These are phyloP conservation scores for Colletotrichum sp. DNA, from an alignment of 2,329 filamentous ascomycete genomes.

Conservation along the genomic window DNA sequence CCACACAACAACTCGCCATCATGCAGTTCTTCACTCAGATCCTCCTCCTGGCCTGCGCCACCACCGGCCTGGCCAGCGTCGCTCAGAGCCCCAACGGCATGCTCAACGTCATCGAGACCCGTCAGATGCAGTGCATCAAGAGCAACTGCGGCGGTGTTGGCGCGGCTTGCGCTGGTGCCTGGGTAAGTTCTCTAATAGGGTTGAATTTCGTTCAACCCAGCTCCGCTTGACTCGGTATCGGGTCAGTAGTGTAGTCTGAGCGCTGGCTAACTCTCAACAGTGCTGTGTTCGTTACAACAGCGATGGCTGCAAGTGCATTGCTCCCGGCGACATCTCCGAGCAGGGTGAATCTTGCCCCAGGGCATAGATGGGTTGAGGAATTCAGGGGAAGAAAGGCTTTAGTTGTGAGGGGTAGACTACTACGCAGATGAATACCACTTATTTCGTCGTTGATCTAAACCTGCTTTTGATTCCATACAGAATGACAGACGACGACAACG, in stretches of 20 bases:
- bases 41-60: background rate
- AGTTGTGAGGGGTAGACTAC: background rate
- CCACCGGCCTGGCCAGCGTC: background rate
- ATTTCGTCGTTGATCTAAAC: too few relatives aligned
- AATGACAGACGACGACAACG: too few relatives aligned
- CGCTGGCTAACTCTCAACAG: background rate
- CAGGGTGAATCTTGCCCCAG: background rate
- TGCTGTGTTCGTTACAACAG: background rate
- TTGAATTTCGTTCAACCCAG: background rate
- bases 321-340: background rate
- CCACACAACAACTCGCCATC: background rate
- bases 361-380: background rate
- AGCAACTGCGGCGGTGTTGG: background rate
- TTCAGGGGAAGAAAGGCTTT: background rate
- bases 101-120: background rate
- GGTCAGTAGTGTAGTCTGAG: background rate
- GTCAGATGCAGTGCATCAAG: background rate
- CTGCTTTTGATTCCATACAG: rapidly evolving
- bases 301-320: background rate
- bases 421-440: background rate
- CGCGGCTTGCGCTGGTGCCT: background rate
- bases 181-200: background rate
- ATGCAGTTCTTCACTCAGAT: background rate
- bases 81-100: background rate
- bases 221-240: rapidly evolving